Base-by-base conservation (phyloP, 1,139 yeast species). In the Debaryomycetaceae sp. region DNA sequence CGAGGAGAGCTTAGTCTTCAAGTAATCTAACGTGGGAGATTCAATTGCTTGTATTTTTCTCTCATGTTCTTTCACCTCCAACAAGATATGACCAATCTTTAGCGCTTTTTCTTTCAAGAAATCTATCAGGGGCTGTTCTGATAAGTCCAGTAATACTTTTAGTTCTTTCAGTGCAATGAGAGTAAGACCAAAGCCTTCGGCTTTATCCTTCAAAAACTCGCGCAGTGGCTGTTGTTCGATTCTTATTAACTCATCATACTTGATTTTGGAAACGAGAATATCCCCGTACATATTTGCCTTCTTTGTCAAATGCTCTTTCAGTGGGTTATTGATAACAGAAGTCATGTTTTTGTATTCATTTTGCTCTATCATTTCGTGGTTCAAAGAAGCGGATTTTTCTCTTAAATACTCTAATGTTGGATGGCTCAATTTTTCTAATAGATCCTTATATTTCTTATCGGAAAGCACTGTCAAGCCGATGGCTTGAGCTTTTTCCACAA, bases 391-490 rank as follows among this genome's bases (percentile, higher is more conserved):
- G 17, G 56, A 49, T 45, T 56, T 58, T 5, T 33, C 41, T 17
- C n/a, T 17, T 11, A 39, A 22, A 14, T 6, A 5, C 8, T 41
- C 39, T 33, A 55, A 47, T 39, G 40, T 44, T 5, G 41, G 41
- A 5, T 54, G 52, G 34, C 59, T 46, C 0, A 69, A 67, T 40
- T 50, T 42, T 13, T 48, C 49, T 6, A 54, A 58, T 40, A 66
- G 51, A 17, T 63, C 63, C 22, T 62, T 66, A 39, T 62, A 59
- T 24, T 58, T 53, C 27, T 58, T 51, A 2, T 62, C 47, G 1
- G 66, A 49, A 1, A 66, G 53, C 5, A 64, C 53, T n/a, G 59
- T 58, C 42, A 59, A 52, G 13, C 66, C 70, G 39, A 62, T 44
- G 11, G 59, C 62, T 42, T 61, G 58, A 40, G 68, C 47, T 38